Percentiles rank a stretch among this genome's conserved stretches.
Evolutionary conservation across 2,329 filamentous ascomycete species (phyloP).

Genomic region (Metarhizium robertsii): DNA sequence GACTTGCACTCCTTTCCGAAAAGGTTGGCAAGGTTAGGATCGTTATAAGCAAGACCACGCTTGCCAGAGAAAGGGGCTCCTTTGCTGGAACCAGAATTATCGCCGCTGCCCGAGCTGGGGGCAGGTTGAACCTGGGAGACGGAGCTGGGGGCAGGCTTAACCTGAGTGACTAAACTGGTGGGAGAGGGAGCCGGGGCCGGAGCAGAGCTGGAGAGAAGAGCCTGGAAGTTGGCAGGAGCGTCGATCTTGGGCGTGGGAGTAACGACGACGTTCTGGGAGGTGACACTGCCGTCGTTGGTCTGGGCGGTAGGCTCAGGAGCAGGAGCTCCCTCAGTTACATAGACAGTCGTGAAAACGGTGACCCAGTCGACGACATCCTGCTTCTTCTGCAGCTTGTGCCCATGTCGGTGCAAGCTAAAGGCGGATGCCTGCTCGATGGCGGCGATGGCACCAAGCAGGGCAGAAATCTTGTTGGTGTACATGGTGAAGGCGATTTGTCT

Average conservation of each 20-base stretch:
- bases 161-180: too few relatives aligned
- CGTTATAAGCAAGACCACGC: conserved; percentile 63
- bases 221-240: background rate
- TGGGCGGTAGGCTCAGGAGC: conserved; percentile 4
- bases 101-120: conserved; percentile 3
- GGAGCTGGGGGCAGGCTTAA: too few relatives aligned
- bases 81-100: conserved; percentile 1
- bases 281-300: background rate
- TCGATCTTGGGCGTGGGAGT: conserved; percentile 4
- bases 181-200: background rate
- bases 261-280: background rate
- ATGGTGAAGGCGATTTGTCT: conserved; percentile 21
- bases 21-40: conserved; percentile 38
- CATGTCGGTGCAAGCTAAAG: conserved; percentile 32
- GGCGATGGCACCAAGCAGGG: conserved; percentile 32
- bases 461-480: conserved; percentile 32
- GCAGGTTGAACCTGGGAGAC: conserved; percentile 13
- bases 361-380: conserved; percentile 28
- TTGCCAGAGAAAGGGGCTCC: conserved; percentile 29
- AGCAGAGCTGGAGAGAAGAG: conserved; percentile 7
- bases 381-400: conserved; percentile 26
- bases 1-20: conserved; percentile 34
- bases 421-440: conserved; percentile 35
- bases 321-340: conserved; percentile 19
- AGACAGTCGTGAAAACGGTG: conserved; percentile 31